These are phyloP conservation scores for Boletus rufocinnamomeus DNA, from an alignment of 768 basidiomycete species.

Conservation along the genomic window DNA sequence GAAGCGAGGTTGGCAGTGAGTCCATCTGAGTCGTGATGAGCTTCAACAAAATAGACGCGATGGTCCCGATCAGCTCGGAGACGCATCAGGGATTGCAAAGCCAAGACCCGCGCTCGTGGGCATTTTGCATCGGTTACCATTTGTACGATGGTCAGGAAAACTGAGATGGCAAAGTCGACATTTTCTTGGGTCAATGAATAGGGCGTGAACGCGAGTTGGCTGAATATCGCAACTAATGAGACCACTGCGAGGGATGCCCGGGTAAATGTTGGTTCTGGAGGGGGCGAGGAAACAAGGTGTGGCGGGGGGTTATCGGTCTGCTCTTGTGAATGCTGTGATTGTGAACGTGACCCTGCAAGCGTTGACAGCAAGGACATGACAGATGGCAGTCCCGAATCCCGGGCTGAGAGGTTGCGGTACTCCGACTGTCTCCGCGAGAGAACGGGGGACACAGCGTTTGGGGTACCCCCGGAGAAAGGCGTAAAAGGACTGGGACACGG, in stretches of 20 bases:
- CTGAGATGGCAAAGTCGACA: slow-evolving; percentile 51
- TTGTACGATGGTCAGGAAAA: slow-evolving; percentile 55
- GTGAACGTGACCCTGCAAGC: slow-evolving; percentile 62
- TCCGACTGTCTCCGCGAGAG: slow-evolving; percentile 64
- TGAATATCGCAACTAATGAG: slow-evolving; percentile 66
- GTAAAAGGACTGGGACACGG: slow-evolving; percentile 39
- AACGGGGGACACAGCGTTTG: slow-evolving; percentile 49
- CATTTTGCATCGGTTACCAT: slow-evolving; percentile 50
- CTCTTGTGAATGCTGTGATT: slow-evolving; percentile 49
- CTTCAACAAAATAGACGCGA: slow-evolving; percentile 67
- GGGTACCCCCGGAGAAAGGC: slow-evolving; percentile 32
- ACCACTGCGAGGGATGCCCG: slow-evolving; percentile 61
- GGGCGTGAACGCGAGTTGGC: slow-evolving; percentile 70
- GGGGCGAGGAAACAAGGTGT: slow-evolving; percentile 28
- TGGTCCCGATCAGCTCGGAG: slow-evolving; percentile 91
- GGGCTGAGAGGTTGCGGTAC: slow-evolving; percentile 41
- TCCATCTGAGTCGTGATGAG: slow-evolving; percentile 56
- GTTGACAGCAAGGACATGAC: slow-evolving; percentile 68
- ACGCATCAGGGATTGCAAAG: slow-evolving; percentile 86
- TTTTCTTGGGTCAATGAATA: slow-evolving; percentile 49
- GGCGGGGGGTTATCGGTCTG: slow-evolving; percentile 39
- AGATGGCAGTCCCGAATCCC: slow-evolving; percentile 52
- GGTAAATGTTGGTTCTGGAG: slow-evolving; percentile 36
- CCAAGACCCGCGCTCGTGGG: slow-evolving; percentile 61
- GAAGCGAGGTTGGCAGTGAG: slow-evolving; percentile 59